Evolutionary conservation across 305 asterid genomes (phyloP).

Genomic region (Solanum hybrid): DNA sequence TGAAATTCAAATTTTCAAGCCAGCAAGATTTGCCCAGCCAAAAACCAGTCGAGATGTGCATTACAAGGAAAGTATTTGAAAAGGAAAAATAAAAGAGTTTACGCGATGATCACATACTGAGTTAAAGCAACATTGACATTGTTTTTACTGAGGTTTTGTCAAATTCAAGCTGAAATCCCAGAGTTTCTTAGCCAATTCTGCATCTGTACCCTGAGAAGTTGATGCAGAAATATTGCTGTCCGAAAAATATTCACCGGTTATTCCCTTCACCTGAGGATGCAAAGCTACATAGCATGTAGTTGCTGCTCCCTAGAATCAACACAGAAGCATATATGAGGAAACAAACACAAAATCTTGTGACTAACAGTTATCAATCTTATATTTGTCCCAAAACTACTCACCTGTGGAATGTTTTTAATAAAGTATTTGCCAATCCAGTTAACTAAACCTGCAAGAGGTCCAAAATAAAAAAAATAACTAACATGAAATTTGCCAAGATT

Average conservation of each 20-base stretch:
- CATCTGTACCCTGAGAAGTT: conserved; percentile 30
- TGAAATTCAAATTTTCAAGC: background rate
- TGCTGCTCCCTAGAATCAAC: conserved; percentile 61
- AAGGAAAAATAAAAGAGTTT: background rate
- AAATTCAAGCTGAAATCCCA: conserved; percentile 62
- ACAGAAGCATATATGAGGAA: background rate
- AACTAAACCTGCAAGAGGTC: conserved; percentile 30
- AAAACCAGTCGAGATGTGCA: background rate
- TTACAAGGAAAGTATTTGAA: background rate
- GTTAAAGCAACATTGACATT: background rate
- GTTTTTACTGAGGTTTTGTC: conserved; percentile 10
- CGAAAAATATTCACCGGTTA: conserved; percentile 55
- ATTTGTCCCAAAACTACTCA: conserved; percentile 7
- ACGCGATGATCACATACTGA: background rate
- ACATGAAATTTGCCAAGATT: background rate
- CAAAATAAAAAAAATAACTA: background rate
- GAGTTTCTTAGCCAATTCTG: conserved; percentile 56
- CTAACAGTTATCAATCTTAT: background rate
- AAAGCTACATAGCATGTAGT: conserved; percentile 76
- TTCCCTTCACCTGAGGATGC: conserved; percentile 68
- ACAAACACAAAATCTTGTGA: background rate
- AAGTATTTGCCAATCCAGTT: conserved; percentile 49
- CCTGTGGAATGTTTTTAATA: conserved; percentile 66
- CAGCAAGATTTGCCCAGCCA: background rate
- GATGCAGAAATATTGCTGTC: conserved; percentile 39